These are phyloP conservation scores for Leccinum truebloodii DNA, from an alignment of 768 basidiomycete genomes.

Conservation along the genomic window DNA sequence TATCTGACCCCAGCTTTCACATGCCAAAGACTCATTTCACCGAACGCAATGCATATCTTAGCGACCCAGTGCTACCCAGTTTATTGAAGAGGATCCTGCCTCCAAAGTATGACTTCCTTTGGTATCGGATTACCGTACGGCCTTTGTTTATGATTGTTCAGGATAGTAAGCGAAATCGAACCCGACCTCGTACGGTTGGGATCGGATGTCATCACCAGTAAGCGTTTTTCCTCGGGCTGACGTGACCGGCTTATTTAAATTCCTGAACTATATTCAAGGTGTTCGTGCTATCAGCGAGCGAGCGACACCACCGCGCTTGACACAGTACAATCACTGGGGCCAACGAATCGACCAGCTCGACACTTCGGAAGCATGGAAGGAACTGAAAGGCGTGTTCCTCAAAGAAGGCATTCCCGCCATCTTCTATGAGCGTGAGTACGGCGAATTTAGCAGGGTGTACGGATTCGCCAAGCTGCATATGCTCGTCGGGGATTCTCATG, in stretches of 20 bases:
- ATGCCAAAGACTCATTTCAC: slow-evolving; percentile 46
- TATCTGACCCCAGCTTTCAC: not conserved
- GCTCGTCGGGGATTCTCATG: slow-evolving; percentile 63
- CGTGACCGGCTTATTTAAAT: not conserved
- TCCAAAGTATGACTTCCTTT: slow-evolving; percentile 32
- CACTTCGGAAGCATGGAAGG: slow-evolving; percentile 74
- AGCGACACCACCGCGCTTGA: slow-evolving; percentile 50
- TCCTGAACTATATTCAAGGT: slow-evolving; percentile 36
- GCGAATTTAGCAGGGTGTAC: slow-evolving; percentile 60
- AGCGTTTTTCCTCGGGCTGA: slow-evolving; percentile 16
- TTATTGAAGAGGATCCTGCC: slow-evolving; percentile 62
- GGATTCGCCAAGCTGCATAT: slow-evolving; percentile 67
- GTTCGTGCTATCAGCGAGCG: slow-evolving; percentile 49
- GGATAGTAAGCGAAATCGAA: slow-evolving; percentile 51
- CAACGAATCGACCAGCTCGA: slow-evolving; percentile 61
- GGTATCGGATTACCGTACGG: not conserved
- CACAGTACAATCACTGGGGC: slow-evolving; percentile 79
- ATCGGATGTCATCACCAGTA: slow-evolving; percentile 52
- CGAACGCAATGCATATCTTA: slow-evolving; percentile 60
- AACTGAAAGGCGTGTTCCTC: slow-evolving; percentile 60
- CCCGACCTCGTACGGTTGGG: slow-evolving; percentile 64
- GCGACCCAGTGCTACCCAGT: slow-evolving; percentile 61
- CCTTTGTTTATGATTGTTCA: slow-evolving; percentile 20
- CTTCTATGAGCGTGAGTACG: slow-evolving; percentile 63
- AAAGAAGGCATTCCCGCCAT: slow-evolving; percentile 70